Conservation (phyloP, 441 rosid genomes). For the Cnidoscolus chayamansa region DNA sequence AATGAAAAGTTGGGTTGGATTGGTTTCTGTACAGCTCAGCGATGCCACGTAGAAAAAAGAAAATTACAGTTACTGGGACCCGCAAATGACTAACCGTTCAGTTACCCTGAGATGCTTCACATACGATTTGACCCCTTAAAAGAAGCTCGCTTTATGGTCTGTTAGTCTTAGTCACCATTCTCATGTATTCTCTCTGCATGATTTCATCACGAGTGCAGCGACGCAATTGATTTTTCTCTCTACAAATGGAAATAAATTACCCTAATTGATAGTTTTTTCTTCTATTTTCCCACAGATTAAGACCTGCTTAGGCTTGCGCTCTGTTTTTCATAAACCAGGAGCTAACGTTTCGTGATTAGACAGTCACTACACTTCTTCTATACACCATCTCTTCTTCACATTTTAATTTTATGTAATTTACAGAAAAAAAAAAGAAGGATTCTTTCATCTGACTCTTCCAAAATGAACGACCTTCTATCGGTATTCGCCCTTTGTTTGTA, state of each 20-base stretch:
- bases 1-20: no score
- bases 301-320: constrained; percentile 8
- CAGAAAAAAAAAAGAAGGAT: not conserved
- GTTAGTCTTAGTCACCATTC: not conserved
- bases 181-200: not conserved
- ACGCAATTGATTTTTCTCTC: not conserved
- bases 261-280: not conserved
- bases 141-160: not conserved
- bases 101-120: no score
- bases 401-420: not conserved
- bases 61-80: no score
- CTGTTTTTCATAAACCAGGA: constrained; percentile 12
- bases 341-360: not conserved
- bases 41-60: no score
- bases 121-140: no score
- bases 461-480: constrained; percentile 86
- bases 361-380: not conserved
- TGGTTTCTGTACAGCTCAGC: no score
- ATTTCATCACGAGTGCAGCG: constrained; percentile 11
- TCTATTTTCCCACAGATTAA: not conserved
- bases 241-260: not conserved
- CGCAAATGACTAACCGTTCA: no score
- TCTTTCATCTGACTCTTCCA: constrained; percentile 29
- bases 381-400: not conserved
- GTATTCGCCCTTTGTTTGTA: constrained; percentile 29